Evolutionary conservation across 257 asterid genomes (phyloP).

Genomic region (Jacaranda copaia): DNA sequence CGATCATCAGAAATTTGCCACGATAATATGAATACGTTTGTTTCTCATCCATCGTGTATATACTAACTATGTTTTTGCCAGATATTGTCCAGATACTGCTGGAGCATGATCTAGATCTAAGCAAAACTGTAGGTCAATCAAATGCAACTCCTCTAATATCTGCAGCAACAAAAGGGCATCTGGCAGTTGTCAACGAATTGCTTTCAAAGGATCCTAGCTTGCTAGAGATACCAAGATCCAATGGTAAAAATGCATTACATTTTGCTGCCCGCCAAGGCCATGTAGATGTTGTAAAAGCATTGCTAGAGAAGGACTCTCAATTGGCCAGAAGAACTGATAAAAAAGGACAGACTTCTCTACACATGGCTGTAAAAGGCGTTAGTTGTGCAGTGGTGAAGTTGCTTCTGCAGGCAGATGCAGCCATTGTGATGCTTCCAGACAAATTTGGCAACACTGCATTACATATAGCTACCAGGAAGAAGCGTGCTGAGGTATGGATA

Average conservation of each 20-base stretch:
- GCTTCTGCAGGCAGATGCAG: slow-evolving; percentile 75
- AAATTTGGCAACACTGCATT: slow-evolving; percentile 74
- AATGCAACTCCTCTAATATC: slow-evolving; percentile 85
- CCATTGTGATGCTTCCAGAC: slow-evolving; percentile 80
- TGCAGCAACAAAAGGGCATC: slow-evolving; percentile 80
- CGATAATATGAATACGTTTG: too few relatives aligned
- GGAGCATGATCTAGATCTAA: slow-evolving; percentile 69
- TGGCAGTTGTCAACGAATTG: slow-evolving; percentile 63
- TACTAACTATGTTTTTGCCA: slow-evolving; percentile 22
- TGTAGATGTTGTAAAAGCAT: slow-evolving; percentile 57
- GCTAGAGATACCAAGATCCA: slow-evolving; percentile 69
- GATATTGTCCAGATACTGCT: slow-evolving; percentile 73
- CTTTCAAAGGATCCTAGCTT: slow-evolving; percentile 67
- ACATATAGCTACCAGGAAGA: slow-evolving; percentile 80
- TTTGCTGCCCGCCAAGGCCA: slow-evolving; percentile 88
- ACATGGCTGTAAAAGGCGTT: slow-evolving; percentile 83
- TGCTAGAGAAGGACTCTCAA: slow-evolving; percentile 74
- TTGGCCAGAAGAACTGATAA: slow-evolving; percentile 73
- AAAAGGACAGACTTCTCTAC: slow-evolving; percentile 84
- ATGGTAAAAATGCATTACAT: slow-evolving; percentile 76
- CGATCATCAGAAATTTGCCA: too few relatives aligned
- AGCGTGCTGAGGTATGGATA: slow-evolving; percentile 67
- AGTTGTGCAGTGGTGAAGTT: slow-evolving; percentile 60
- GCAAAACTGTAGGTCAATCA: slow-evolving; percentile 72
- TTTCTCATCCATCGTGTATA: too few relatives aligned